Percentiles rank a stretch among this genome's conserved stretches.
Conservation (phyloP, 108 stramenopile species). For the Pseudonitzschia pungens region DNA sequence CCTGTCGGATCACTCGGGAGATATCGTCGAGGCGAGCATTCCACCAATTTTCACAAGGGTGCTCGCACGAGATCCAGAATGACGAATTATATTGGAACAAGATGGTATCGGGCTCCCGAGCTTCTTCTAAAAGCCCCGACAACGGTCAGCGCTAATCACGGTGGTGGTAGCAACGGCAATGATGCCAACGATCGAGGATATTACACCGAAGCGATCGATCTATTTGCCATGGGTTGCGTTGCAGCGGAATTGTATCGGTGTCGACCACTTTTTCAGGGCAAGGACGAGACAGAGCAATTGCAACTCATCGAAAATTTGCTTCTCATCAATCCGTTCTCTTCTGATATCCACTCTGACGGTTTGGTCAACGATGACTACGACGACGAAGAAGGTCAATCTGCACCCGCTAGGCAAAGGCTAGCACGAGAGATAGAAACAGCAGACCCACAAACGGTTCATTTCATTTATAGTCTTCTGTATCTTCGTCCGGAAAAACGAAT, state of each 20-base stretch:
- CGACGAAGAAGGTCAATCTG: background rate
- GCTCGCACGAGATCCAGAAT: slow-evolving; percentile 27
- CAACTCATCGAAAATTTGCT: slow-evolving; percentile 80
- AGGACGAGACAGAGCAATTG: slow-evolving; percentile 89
- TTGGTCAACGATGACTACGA: background rate
- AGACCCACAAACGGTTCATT: slow-evolving; percentile 55
- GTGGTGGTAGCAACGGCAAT: background rate
- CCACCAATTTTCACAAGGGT: background rate
- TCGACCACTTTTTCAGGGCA: slow-evolving; percentile 91
- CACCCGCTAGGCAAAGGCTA: background rate
- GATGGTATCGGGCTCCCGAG: slow-evolving; percentile 99
- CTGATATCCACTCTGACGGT: background rate
- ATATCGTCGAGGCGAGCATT: background rate
- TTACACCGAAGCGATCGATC: slow-evolving; percentile 92
- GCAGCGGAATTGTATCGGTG: slow-evolving; percentile 90
- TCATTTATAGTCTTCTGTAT: slow-evolving; percentile 32
- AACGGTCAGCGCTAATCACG: background rate
- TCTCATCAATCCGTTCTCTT: background rate
- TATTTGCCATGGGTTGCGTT: slow-evolving; percentile 92
- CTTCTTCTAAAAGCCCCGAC: slow-evolving; percentile 64
- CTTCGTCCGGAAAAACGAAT: slow-evolving; percentile 80
- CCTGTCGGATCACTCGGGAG: background rate
- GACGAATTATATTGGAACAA: slow-evolving; percentile 93
- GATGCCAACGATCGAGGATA: background rate
- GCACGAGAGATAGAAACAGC: slow-evolving; percentile 1